A percentile compares a stretch with the other conserved stretches of the same genome.
These are phyloP conservation scores for Phytophthora tentaculata DNA, from an alignment of 352 stramenopile species.

Conservation along the genomic window DNA sequence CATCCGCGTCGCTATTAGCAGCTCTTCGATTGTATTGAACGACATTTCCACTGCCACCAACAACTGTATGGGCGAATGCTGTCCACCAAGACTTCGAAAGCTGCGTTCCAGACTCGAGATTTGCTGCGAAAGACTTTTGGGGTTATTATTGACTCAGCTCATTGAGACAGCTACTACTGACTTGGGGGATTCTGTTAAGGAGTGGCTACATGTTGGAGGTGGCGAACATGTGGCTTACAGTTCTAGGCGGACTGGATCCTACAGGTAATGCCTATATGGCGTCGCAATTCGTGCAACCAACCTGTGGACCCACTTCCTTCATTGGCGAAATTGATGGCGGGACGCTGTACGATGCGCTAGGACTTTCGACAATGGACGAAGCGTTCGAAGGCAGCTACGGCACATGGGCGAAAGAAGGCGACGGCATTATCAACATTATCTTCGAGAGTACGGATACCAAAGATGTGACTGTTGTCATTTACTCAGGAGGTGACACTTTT, in stretches of 20 bases:
- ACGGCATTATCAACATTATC: slow-evolving; percentile 21
- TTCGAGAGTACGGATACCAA: slow-evolving; percentile 27
- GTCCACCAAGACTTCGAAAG: slow-evolving; percentile 7
- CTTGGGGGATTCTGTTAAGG: neutral
- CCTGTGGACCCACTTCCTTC: neutral
- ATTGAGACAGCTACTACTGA: slow-evolving; percentile 8
- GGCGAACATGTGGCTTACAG: slow-evolving; percentile 31
- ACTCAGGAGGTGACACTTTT: slow-evolving; percentile 6
- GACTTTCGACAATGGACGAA: slow-evolving; percentile 4
- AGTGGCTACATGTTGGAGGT: slow-evolving; percentile 38
- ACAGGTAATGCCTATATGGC: neutral
- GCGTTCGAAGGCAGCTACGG: slow-evolving; percentile 33
- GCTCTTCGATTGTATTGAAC: slow-evolving; percentile 10
- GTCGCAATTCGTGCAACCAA: neutral
- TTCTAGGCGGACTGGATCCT: slow-evolving; percentile 32
- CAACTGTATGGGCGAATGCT: slow-evolving; percentile 25
- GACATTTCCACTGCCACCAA: slow-evolving; percentile 22
- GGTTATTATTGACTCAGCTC: slow-evolving; percentile 22
- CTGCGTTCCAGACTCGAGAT: slow-evolving; percentile 20
- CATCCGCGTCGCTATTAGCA: slow-evolving; percentile 18
- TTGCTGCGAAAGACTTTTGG: slow-evolving; percentile 20
- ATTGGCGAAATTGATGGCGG: neutral
- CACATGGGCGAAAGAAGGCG: slow-evolving; percentile 25
- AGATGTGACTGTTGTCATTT: slow-evolving; percentile 24
- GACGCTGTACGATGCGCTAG: neutral